These are phyloP conservation scores for Cyclotella kingstonii DNA, from an alignment of 108 stramenopile species.

Conservation along the genomic window DNA sequence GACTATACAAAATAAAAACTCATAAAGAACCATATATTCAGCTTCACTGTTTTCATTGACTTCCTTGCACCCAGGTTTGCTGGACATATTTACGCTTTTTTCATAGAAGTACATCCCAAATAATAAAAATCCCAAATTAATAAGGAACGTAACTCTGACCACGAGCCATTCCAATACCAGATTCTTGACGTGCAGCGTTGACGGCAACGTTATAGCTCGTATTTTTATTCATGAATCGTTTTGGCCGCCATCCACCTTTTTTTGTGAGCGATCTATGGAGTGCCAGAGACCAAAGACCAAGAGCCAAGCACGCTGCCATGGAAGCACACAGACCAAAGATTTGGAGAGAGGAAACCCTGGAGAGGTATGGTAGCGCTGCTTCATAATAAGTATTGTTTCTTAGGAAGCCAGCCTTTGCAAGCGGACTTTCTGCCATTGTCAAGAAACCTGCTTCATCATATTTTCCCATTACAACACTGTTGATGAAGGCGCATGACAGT, in stretches of 20 bases:
- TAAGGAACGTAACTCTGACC: not conserved
- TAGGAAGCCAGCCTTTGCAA: not conserved
- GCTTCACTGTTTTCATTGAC: too few species aligned
- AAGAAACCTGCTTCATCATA: constrained; percentile 77
- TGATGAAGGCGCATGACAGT: constrained; percentile 66
- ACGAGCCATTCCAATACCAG: constrained; percentile 23
- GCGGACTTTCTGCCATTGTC: constrained; percentile 22
- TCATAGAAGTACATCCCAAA: too few species aligned
- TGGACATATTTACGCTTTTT: too few species aligned
- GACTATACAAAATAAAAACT: too few species aligned
- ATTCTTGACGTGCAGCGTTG: constrained; percentile 1
- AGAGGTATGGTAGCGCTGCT: constrained; percentile 6
- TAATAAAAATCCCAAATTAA: constrained; percentile 1
- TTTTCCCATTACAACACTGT: constrained; percentile 58
- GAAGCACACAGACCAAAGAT: constrained; percentile 21
- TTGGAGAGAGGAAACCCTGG: constrained; percentile 31
- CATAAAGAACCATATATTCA: too few species aligned
- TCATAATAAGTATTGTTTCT: constrained; percentile 1
- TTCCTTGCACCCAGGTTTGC: too few species aligned
- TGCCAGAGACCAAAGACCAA: constrained; percentile 12
- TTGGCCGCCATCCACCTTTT: constrained; percentile 38
- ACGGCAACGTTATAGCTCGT: not conserved
- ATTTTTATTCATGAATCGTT: not conserved
- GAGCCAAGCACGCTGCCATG: constrained; percentile 6
- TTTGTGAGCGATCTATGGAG: constrained; percentile 37